Base-by-base conservation (phyloP, 345 rosid genomes). In the Moricandia moricandioides region DNA sequence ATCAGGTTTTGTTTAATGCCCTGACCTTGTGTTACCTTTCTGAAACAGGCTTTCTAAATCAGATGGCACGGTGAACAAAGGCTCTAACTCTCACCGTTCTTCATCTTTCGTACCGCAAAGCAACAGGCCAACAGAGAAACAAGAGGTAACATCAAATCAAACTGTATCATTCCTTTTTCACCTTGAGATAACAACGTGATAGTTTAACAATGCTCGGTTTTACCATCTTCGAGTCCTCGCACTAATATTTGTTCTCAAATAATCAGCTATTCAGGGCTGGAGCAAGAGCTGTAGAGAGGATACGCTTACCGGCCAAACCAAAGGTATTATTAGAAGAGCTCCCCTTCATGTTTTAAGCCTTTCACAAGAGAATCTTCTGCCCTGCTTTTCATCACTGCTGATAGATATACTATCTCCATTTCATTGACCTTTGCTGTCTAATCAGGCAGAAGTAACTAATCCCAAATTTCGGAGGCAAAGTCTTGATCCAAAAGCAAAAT, bases 131-230 rank as follows among this genome's bases (percentile, higher is more conserved):
- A 7, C 24, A 0, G 37, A 62, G 51, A 70, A 70, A 63, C 75
- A 62, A 3, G 66, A 76, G 66, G 80, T 76, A 70, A 62, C 31
- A n/a, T 69, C 4, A 51, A 51, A 52, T 35, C 61, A 74, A 57
- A 66, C 29, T 57, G 35, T 55, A 10, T 52, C 12, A 51, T 16
- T 10, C 35, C 2, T 47, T n/a, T n/a, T 24, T 7, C 1, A 6
- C 52, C 34, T 24, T 62, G 52, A 21, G 30, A 34, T 34, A 35
- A 4, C 3, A 37, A 39, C 31, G 18, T 47, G 45, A 45, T 30
- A 31, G 27, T 33, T 71, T 6, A 21, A 34, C 6, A 34, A 6
- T n/a, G 13, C 4, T 12, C 8, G 0, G 35, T 45, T 27, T 0
- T 21, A 21, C 24, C 11, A 1, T 64, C 24, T 1, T 21, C 1